Percentiles rank a stretch among this genome's conserved stretches.
phyloP scores from a whole-genome alignment of 495 filamentous ascomycete genomes.

The Jackrogersella minutella region DNA sequence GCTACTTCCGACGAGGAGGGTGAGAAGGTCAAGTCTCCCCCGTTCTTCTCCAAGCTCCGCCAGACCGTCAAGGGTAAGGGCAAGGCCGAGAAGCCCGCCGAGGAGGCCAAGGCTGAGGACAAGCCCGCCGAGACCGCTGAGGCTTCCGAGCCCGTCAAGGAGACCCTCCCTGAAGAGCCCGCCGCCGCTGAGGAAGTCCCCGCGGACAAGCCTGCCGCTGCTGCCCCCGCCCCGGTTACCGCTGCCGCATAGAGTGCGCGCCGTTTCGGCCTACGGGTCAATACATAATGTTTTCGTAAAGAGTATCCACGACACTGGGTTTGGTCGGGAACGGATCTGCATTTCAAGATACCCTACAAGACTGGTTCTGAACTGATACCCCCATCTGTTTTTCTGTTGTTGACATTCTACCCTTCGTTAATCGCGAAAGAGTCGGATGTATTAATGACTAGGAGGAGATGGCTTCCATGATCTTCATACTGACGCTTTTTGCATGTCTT shows the following conservation, averaged over 20 bases:
- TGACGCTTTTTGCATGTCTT: slow-evolving; percentile 46
- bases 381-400: slow-evolving; percentile 45
- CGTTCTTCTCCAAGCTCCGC: slow-evolving; percentile 65
- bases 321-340: slow-evolving; percentile 62
- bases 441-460: slow-evolving; percentile 31
- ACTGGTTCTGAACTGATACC: slow-evolving; percentile 61
- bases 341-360: slow-evolving; percentile 64
- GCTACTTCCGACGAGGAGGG: slow-evolving; percentile 57
- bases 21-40: slow-evolving; percentile 62
- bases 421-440: slow-evolving; percentile 21
- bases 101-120: slow-evolving; percentile 50
- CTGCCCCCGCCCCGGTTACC: slow-evolving; percentile 52
- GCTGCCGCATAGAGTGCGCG: slow-evolving; percentile 57
- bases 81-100: slow-evolving; percentile 60
- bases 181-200: slow-evolving; percentile 48
- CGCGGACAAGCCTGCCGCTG: slow-evolving; percentile 47
- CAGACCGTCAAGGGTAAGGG: slow-evolving; percentile 61
- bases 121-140: slow-evolving; percentile 62
- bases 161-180: slow-evolving; percentile 52
- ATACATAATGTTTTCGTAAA: slow-evolving; percentile 47
- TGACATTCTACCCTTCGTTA: slow-evolving; percentile 19
- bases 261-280: slow-evolving; percentile 35
- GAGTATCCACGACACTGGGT: slow-evolving; percentile 47
- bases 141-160: slow-evolving; percentile 57
- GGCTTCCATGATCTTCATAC: slow-evolving; percentile 47